These are phyloP conservation scores for Rachicladosporium sp. DNA, from an alignment of 2,329 filamentous ascomycete genomes.

Conservation along the genomic window DNA sequence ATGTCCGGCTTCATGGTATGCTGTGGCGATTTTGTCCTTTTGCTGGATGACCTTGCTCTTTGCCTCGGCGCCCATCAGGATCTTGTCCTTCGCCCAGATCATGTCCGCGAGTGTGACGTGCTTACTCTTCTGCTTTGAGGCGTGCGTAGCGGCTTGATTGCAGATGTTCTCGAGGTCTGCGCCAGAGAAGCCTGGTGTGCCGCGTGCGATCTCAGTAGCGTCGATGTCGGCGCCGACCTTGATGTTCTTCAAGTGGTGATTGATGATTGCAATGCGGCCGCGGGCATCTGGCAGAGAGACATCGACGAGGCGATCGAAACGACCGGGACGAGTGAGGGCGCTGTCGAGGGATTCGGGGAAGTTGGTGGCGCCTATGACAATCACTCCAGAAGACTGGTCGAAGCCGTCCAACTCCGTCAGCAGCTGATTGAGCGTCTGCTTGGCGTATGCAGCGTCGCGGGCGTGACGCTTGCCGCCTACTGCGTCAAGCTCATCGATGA, in stretches of 20 bases:
- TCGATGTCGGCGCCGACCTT: slow-evolving; percentile 72
- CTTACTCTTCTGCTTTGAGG: slow-evolving; percentile 71
- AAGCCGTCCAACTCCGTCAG: slow-evolving; percentile 96
- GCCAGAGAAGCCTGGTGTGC: slow-evolving; percentile 84
- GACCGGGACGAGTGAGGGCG: slow-evolving; percentile 82
- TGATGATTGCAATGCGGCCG: slow-evolving; percentile 81
- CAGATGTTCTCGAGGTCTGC: slow-evolving; percentile 94
- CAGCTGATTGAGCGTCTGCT: slow-evolving; percentile 94
- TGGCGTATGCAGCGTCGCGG: slow-evolving; percentile 84
- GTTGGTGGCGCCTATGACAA: slow-evolving; percentile 93
- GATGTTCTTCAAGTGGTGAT: slow-evolving; percentile 88
- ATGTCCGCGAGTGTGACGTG: slow-evolving; percentile 69
- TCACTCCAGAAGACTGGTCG: slow-evolving; percentile 84
- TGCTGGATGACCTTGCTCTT: slow-evolving; percentile 80
- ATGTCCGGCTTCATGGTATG: slow-evolving; percentile 92
- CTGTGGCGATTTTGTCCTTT: slow-evolving; percentile 92
- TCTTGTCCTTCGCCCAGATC: slow-evolving; percentile 96
- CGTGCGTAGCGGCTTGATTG: slow-evolving; percentile 88
- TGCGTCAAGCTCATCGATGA: slow-evolving; percentile 88
- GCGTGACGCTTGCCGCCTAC: slow-evolving; percentile 91
- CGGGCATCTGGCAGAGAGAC: slow-evolving; percentile 87
- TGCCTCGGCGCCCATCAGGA: slow-evolving; percentile 91
- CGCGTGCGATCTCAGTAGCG: slow-evolving; percentile 68
- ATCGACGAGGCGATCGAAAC: slow-evolving; percentile 85
- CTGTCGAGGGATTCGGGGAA: slow-evolving; percentile 91